Base-by-base conservation (phyloP, 2,329 filamentous ascomycete genomes). In the Colletotrichum orchidophilum region DNA sequence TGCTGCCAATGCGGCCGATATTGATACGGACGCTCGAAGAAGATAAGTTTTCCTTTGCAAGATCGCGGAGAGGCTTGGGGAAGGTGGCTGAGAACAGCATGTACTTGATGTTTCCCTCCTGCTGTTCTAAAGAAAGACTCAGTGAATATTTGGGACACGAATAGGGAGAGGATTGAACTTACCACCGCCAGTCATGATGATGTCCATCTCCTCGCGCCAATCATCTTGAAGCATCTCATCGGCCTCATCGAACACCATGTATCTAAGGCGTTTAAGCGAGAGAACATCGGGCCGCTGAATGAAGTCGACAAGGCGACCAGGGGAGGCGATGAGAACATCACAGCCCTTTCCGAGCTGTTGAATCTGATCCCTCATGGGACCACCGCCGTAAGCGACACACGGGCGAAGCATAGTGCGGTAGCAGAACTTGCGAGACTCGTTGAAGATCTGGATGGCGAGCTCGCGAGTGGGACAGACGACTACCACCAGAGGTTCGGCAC, bases 11-110 rank as follows among this genome's bases (percentile, higher is more conserved):
- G 76, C 96, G 94, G 33, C 96, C 96, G 73, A 98, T 93, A 53
- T 91, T 92, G 80, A 99, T 91, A 26, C 93, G 93, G 61, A 97
- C 87, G 76, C 94, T 91, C 12, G 94, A 90, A 12, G 89, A 85
- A 0, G 92, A 86, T 68, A 99, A 89, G 77, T 95, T 93, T 31
- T 93, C 87, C 70, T 90, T 91, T 12, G 95, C 96, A 15, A 98
- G 83, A 27, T 92, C 87, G 33, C 95, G 94, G 73, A 94, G 90
- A 0, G 84, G 85, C 83, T 93, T 95, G 50, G 95, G 94, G 81
- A 99, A 98, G 0, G 96, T 98, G 1, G 96, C 96, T 0, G 95
- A 97, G 80, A 98, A 98, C 84, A 99, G 92, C 82, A 97, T 87
- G 80, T 91, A 92, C 66, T 87, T 88, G 75, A 91, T 83, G 73